These are phyloP conservation scores for Plasmodium gaboni DNA, from an alignment of 169 alveolate genomes.

Conservation along the genomic window DNA sequence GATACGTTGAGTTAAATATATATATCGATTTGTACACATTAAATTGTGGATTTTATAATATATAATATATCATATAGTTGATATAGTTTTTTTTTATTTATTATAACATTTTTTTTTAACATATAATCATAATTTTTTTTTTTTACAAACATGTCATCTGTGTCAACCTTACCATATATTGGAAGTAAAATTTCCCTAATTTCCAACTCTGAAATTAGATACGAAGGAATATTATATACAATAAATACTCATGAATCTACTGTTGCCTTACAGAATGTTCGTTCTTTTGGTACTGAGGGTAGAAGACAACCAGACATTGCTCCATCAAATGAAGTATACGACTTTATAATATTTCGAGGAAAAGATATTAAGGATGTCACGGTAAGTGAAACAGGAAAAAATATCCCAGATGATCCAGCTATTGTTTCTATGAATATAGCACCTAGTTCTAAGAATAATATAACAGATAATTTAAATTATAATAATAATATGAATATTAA, in stretches of 20 bases:
- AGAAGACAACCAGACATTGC: slow-evolving; percentile 88
- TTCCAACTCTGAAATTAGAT: slow-evolving; percentile 87
- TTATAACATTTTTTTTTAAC: background rate
- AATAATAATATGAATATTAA: slow-evolving; percentile 59
- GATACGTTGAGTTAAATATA: too few relatives aligned
- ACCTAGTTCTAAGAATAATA: slow-evolving; percentile 50
- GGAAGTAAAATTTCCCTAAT: slow-evolving; percentile 86
- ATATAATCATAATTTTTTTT: background rate
- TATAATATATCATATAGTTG: background rate
- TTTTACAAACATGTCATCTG: slow-evolving; percentile 72
- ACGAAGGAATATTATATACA: slow-evolving; percentile 90
- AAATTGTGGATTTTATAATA: too few relatives aligned
- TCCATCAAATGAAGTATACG: slow-evolving; percentile 87
- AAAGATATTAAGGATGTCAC: slow-evolving; percentile 89
- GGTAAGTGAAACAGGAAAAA: slow-evolving; percentile 84
- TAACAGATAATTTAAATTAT: slow-evolving; percentile 63
- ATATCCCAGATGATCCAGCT: slow-evolving; percentile 78
- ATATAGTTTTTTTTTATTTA: background rate
- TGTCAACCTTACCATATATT: slow-evolving; percentile 85
- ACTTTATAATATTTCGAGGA: slow-evolving; percentile 88
- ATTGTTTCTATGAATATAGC: slow-evolving; percentile 75
- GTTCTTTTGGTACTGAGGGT: slow-evolving; percentile 92
- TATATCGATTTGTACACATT: too few relatives aligned
- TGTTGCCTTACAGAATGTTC: slow-evolving; percentile 89
- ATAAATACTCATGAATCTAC: slow-evolving; percentile 90